Evolutionary conservation across 176 grass and related monocot genomes (phyloP).

Genomic region (Avena insularis): DNA sequence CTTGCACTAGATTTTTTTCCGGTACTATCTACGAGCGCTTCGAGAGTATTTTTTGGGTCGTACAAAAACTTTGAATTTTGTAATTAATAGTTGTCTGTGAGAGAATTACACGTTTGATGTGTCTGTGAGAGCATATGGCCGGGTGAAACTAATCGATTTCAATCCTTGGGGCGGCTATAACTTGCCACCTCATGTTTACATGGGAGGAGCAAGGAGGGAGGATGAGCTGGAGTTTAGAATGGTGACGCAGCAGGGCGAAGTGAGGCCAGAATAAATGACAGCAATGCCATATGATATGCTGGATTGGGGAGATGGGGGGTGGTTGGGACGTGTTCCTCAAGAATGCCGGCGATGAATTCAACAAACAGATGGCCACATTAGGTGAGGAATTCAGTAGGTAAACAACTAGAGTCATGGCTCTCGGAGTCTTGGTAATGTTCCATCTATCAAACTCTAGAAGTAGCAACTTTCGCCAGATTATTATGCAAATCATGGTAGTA

Average conservation of each 20-base stretch:
- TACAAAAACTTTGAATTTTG: no score
- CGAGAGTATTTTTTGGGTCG: no score
- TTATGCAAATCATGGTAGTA: background rate
- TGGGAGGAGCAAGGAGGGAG: conserved; percentile 52
- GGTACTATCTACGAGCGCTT: no score
- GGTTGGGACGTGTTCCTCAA: conserved; percentile 89
- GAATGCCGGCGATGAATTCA: conserved; percentile 74
- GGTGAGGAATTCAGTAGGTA: conserved; percentile 20
- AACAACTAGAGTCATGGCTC: background rate
- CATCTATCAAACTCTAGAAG: background rate
- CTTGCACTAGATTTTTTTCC: no score
- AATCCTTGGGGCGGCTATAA: conserved; percentile 89
- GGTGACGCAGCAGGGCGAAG: conserved; percentile 66
- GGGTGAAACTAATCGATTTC: conserved; percentile 81
- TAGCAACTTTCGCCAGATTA: background rate
- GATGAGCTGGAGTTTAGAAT: conserved; percentile 60
- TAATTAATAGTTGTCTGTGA: no score
- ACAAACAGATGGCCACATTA: conserved; percentile 41
- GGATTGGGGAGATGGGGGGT: conserved; percentile 72
- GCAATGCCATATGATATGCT: conserved; percentile 87
- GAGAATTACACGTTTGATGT: conserved; percentile 79
- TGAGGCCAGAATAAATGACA: conserved; percentile 86
- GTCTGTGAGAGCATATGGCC: conserved; percentile 52
- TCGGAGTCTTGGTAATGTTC: conserved; percentile 23
- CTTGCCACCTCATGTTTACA: conserved; percentile 69